Percentiles rank a stretch among this genome's conserved stretches.
phyloP scores from a whole-genome alignment of 331 rosid species.

The Malus hybrid region DNA sequence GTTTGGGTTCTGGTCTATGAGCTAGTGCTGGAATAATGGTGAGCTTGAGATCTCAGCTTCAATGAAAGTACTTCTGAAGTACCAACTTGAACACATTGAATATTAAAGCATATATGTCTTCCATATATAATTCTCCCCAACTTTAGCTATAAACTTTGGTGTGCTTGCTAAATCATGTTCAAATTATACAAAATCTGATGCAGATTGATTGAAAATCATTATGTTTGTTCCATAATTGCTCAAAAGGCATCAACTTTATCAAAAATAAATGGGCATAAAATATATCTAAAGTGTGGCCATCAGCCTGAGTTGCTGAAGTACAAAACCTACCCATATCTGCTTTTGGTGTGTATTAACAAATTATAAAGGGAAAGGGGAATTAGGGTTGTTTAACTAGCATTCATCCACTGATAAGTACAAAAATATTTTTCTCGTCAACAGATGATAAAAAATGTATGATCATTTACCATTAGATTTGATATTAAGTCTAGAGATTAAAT shows the following conservation, averaged over 20 bases:
- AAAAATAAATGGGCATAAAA: slow-evolving; percentile 21
- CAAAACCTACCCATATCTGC: neutral
- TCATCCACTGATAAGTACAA: neutral
- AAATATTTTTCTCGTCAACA: no score
- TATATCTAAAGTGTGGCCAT: neutral
- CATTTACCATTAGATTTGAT: no score
- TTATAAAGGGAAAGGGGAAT: no score
- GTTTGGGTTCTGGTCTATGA: neutral
- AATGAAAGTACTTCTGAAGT: neutral
- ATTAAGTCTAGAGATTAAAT: no score
- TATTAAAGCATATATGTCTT: neutral
- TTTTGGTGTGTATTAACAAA: neutral
- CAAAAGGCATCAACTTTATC: slow-evolving; percentile 21
- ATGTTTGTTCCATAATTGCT: neutral
- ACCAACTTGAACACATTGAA: neutral
- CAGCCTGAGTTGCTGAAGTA: slow-evolving; percentile 15
- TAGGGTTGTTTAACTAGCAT: neutral
- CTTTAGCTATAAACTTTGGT: neutral
- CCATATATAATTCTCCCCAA: neutral
- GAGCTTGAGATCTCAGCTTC: neutral
- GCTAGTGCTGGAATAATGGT: neutral
- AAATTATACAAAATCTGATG: neutral
- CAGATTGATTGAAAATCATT: slow-evolving; percentile 13
- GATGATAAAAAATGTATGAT: no score
- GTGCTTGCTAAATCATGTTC: slow-evolving; percentile 3